phyloP scores from a whole-genome alignment of 1,139 yeast species.

The Magnusiomyces sp. region DNA sequence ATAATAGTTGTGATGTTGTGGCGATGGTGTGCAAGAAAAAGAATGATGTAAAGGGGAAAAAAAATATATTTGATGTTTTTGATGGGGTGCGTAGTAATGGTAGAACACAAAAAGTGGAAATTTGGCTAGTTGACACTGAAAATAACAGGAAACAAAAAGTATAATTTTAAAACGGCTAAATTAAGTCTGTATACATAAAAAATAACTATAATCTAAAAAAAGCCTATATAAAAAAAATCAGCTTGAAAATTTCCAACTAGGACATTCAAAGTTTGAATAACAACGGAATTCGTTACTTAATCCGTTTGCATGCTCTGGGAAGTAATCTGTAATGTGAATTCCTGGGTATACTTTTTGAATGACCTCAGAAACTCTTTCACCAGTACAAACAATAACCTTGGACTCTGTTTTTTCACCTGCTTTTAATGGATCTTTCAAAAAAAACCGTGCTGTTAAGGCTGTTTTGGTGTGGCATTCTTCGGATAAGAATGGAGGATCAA shows the following conservation, averaged over 20 bases:
- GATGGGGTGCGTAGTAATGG: too few species aligned
- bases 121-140: background rate
- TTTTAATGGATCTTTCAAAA: conserved; percentile 36
- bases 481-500: conserved; percentile 85
- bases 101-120: background rate
- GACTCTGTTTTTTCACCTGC: conserved; percentile 34
- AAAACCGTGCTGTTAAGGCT: conserved; percentile 56
- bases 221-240: background rate
- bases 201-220: background rate
- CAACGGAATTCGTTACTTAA: conserved; percentile 82
- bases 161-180: too few species aligned
- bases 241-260: conserved; percentile 38
- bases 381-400: conserved; percentile 64
- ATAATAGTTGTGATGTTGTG: too few species aligned
- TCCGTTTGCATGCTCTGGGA: conserved; percentile 78
- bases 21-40: too few species aligned
- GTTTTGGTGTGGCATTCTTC: conserved; percentile 71
- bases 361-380: conserved; percentile 71
- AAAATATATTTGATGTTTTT: too few species aligned
- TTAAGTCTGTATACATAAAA: background rate
- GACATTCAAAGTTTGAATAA: conserved; percentile 65
- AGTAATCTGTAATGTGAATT: conserved; percentile 52
- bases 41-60: too few species aligned
- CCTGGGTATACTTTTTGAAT: conserved; percentile 57
- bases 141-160: too few species aligned